Conservation (phyloP, 2,329 filamentous ascomycete genomes). For the Fusarium papillatum region DNA sequence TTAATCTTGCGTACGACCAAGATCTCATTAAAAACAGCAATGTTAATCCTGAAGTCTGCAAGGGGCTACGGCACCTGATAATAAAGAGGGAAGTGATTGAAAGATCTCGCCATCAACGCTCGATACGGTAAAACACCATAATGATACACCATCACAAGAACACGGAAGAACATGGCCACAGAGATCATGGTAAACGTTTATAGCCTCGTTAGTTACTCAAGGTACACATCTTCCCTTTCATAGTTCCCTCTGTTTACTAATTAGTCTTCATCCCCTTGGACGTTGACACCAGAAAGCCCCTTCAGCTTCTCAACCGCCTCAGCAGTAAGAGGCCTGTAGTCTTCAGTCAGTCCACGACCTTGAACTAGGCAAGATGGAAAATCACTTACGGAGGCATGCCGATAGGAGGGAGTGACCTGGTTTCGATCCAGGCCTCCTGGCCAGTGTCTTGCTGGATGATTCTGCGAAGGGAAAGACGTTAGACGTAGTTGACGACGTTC, state of each 20-base stretch:
- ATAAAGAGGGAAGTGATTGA: no score
- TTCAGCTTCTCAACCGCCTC: not conserved
- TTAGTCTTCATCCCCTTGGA: not conserved
- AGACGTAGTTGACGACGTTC: not conserved
- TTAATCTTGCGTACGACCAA: no score
- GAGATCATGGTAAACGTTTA: not conserved
- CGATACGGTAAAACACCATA: no score
- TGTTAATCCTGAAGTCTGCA: no score
- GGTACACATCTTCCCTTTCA: no score
- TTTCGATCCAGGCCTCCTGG: not conserved
- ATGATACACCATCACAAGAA: not conserved
- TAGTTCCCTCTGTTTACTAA: not conserved
- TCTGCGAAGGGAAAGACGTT: not conserved
- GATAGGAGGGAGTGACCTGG: not conserved
- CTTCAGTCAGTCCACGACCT: not conserved
- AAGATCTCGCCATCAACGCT: no score
- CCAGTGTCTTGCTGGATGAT: not conserved
- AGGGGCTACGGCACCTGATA: no score
- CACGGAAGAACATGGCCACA: not conserved
- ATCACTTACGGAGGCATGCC: not conserved
- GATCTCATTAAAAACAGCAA: no score
- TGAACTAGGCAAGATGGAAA: not conserved
- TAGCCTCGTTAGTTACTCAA: not conserved
- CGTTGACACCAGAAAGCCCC: not conserved
- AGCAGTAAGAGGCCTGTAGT: not conserved